These are phyloP conservation scores for Colletotrichum sp. DNA, from an alignment of 2,329 filamentous ascomycete species.

Conservation along the genomic window DNA sequence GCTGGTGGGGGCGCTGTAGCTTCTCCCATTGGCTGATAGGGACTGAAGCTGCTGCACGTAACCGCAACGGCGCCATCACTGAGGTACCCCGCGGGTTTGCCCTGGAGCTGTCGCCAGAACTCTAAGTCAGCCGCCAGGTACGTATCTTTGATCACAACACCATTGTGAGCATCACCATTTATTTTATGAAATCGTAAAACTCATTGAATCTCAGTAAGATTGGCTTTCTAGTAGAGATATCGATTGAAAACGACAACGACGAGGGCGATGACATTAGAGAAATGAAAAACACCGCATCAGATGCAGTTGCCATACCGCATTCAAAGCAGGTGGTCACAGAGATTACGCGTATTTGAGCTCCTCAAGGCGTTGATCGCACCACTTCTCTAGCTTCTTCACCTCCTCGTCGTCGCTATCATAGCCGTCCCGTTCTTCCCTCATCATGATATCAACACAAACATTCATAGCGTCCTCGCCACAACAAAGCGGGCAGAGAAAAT, in stretches of 20 bases:
- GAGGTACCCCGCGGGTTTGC: not conserved
- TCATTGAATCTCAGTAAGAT: not conserved
- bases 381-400: not conserved
- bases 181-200: not conserved
- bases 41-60: not conserved
- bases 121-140: not conserved
- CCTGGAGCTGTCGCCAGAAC: not conserved
- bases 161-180: not conserved
- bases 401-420: not conserved
- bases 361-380: not conserved
- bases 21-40: not conserved
- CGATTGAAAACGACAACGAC: too few species aligned
- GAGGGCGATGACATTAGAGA: not conserved
- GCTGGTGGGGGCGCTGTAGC: not conserved
- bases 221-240: too few species aligned
- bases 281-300: too few species aligned
- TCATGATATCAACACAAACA: not conserved
- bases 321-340: too few species aligned
- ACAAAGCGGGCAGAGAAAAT: not conserved
- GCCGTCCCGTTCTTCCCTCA: rapidly evolving
- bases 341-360: not conserved
- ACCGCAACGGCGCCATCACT: not conserved
- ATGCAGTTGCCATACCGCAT: too few species aligned
- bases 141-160: not conserved
- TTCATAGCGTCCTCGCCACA: not conserved